A percentile compares a stretch with the other conserved stretches of the same genome.
Conservation (phyloP, 2,329 filamentous ascomycete genomes). For the Aschersonia sp. region DNA sequence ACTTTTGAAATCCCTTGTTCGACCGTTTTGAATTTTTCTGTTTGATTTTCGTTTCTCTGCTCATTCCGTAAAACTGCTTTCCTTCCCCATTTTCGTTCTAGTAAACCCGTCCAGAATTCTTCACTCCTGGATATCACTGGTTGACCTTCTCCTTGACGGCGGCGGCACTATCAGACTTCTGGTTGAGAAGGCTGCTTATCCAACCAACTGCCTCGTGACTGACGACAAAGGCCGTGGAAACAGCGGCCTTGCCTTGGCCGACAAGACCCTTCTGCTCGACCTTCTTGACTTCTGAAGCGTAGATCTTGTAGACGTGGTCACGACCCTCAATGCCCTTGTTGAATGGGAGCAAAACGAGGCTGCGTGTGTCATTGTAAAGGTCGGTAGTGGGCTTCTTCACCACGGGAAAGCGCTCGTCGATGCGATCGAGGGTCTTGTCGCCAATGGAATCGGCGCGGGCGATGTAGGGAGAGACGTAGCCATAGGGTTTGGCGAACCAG, state of each 20-base stretch:
- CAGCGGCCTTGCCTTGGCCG: constrained; percentile 54
- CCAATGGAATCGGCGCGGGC: constrained; percentile 66
- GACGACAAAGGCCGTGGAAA: constrained; percentile 54
- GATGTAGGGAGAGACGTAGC: constrained; percentile 74
- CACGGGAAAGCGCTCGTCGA: constrained; percentile 58
- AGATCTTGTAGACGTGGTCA: constrained; percentile 45
- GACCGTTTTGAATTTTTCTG: no score
- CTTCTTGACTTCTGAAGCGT: constrained; percentile 46
- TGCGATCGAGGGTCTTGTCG: constrained; percentile 52
- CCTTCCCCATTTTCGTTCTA: not conserved
- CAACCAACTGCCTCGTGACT: constrained; percentile 49
- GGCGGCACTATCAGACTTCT: constrained; percentile 48
- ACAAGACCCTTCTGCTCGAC: constrained; percentile 48
- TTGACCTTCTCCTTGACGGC: constrained; percentile 35
- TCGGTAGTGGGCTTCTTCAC: constrained; percentile 65
- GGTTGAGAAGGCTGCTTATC: constrained; percentile 43
- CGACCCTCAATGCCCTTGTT: constrained; percentile 46
- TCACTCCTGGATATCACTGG: constrained; percentile 18
- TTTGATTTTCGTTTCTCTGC: not conserved
- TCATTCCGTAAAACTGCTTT: not conserved
- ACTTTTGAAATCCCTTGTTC: not conserved
- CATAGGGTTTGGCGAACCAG: constrained; percentile 57
- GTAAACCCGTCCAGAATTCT: not conserved
- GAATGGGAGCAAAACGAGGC: constrained; percentile 46
- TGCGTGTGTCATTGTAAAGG: constrained; percentile 49